Base-by-base conservation (phyloP, 2,329 filamentous ascomycete genomes). In the Niveomyces coronatus region DNA sequence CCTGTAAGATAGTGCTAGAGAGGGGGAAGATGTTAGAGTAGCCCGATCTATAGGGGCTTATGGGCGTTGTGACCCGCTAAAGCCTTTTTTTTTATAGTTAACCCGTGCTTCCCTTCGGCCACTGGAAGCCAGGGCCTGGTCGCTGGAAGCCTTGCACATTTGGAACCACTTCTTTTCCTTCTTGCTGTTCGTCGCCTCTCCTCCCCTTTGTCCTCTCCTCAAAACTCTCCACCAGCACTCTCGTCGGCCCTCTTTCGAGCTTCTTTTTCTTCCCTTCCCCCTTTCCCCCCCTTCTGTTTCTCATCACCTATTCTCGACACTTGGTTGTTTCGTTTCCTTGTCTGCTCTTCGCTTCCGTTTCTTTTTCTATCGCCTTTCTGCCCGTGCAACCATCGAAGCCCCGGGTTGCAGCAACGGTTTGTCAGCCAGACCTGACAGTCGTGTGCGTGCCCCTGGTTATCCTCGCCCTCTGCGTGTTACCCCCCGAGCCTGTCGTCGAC, bases 391-490 rank as follows among this genome's bases (percentile, higher is more conserved):
- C 27, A 31, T 30, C 31, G 15, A 24, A 13, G 18, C 9, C 15
- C 37, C 27, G 13, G 24, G 5, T 9, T 22, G 24, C 26, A 18
- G 24, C 34, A 31, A 27, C 30, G 20, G 18, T 20, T 22, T 15
- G 31, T 35, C 37, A 35, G 37, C 37, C 31, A 39, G 37, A n/a
- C 31, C 37, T 39, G 37, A 39, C 15, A 32, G 37, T 24, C 23
- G 30, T 39, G 30, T 39, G 30, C 34, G 30, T 39, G 31, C 39
- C 39, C 39, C 39, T 41, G 33, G 31, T 41, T 35, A 27, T 23
- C 14, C 28, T 36, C 39, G 22, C 36, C 33, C 32, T 28, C 17
- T n/a, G n/a, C n/a, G n/a, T n/a, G n/a, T 33, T 41, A 28, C 26
- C 29, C 30, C 19, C 33, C 39, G 34, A 41, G 34, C 39, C 39